Percentiles rank a stretch among this genome's conserved stretches.
These are phyloP conservation scores for Immersiella caudata DNA, from an alignment of 495 filamentous ascomycete genomes.

Conservation along the genomic window DNA sequence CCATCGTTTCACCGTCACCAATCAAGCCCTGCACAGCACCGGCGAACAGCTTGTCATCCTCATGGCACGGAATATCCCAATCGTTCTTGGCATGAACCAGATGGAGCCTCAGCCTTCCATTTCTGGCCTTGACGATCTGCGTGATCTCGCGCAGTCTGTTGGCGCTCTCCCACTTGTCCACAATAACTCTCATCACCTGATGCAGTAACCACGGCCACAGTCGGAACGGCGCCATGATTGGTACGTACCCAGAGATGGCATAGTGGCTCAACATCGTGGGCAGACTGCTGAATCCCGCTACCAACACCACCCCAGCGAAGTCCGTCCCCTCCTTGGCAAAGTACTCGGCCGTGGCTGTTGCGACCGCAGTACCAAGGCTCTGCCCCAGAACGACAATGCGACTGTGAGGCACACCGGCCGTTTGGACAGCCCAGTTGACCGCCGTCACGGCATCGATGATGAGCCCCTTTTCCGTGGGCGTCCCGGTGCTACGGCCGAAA, in stretches of 20 bases:
- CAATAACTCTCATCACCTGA: constrained; percentile 44
- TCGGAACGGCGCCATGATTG: constrained; percentile 73
- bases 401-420: constrained; percentile 64
- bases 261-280: constrained; percentile 66
- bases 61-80: constrained; percentile 70
- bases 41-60: constrained; percentile 59
- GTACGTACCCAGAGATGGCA: constrained; percentile 71
- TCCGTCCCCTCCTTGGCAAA: constrained; percentile 55
- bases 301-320: constrained; percentile 72
- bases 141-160: constrained; percentile 49
- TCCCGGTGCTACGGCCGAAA: constrained; percentile 78
- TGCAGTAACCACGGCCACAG: constrained; percentile 47
- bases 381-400: constrained; percentile 85
- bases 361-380: constrained; percentile 85
- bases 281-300: constrained; percentile 78
- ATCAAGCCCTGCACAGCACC: constrained; percentile 57
- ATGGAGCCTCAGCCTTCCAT: constrained; percentile 59
- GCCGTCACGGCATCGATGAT: constrained; percentile 76
- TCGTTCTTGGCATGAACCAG: constrained; percentile 78
- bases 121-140: constrained; percentile 46
- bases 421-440: constrained; percentile 68
- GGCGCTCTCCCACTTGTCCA: constrained; percentile 58
- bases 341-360: constrained; percentile 68
- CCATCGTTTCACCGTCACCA: constrained; percentile 36
- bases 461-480: constrained; percentile 79